phyloP scores from a whole-genome alignment of 176 grass and related monocot genomes.

The Hsuehochloa calcarea region DNA sequence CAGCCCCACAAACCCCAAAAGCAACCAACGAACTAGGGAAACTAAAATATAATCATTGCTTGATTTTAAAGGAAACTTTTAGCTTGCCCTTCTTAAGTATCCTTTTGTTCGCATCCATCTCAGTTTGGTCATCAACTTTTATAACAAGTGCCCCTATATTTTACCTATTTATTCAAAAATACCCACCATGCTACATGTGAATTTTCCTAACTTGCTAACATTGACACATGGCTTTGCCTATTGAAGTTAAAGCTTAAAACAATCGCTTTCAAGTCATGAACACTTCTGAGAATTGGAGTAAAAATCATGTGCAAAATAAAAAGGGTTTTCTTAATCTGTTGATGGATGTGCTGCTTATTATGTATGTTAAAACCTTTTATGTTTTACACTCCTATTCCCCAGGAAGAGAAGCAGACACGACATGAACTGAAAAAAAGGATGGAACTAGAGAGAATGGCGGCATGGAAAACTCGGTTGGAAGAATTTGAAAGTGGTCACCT shows the following conservation, averaged over 20 bases:
- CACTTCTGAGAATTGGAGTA: constrained; percentile 8
- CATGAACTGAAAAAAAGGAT: constrained; percentile 78
- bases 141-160: not conserved
- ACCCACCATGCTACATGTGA: not conserved
- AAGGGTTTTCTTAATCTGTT: constrained; percentile 14
- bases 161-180: not conserved
- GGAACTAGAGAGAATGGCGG: constrained; percentile 88
- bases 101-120: not conserved
- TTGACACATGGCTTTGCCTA: constrained; percentile 1
- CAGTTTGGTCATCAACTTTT: not conserved
- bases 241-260: constrained; percentile 5
- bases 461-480: constrained; percentile 79
- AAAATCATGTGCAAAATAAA: not conserved
- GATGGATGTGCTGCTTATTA: constrained; percentile 6
- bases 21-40: too few species aligned
- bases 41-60: not conserved
- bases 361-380: constrained; percentile 15
- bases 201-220: constrained; percentile 7
- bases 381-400: constrained; percentile 1
- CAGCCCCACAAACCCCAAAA: too few species aligned
- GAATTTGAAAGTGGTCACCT: constrained; percentile 76
- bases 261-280: not conserved
- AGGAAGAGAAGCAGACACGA: constrained; percentile 81
- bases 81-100: constrained; percentile 5
- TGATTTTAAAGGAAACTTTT: not conserved